Evolutionary conservation across 306 rosid species (phyloP).

Genomic region (Comarum palustre): DNA sequence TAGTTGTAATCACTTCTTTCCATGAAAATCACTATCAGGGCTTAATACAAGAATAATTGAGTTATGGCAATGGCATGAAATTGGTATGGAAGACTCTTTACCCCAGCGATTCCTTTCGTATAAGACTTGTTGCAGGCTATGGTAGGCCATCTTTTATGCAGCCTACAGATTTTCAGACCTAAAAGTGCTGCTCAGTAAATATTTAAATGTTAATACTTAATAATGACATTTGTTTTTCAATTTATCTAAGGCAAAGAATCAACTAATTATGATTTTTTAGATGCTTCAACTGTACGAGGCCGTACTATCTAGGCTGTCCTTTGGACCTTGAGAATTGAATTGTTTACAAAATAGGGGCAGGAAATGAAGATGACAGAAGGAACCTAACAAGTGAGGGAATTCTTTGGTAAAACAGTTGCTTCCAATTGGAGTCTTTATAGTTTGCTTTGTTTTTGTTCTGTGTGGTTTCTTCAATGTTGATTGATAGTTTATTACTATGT

Average conservation of each 20-base stretch:
- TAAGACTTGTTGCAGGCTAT: background rate
- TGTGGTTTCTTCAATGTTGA: background rate
- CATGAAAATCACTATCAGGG: background rate
- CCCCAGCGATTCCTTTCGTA: background rate
- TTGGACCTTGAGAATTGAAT: background rate
- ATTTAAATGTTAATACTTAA: background rate
- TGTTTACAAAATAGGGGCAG: background rate
- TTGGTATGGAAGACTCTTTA: background rate
- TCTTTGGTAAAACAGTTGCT: background rate
- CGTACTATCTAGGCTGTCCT: background rate
- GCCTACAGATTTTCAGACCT: background rate
- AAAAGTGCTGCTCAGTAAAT: background rate
- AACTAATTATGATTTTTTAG: background rate
- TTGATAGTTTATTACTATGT: background rate
- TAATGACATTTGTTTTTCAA: background rate
- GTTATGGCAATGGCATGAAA: background rate
- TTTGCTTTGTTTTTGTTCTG: background rate
- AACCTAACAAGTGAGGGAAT: background rate
- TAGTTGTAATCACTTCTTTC: no score
- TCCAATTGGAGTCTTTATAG: background rate
- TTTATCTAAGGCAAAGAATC: background rate
- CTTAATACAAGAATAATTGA: background rate
- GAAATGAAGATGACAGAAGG: background rate
- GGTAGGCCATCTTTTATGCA: background rate
- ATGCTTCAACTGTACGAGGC: background rate